Conservation (phyloP, 2,329 filamentous ascomycete species). For the Hansfordia pulvinata region DNA sequence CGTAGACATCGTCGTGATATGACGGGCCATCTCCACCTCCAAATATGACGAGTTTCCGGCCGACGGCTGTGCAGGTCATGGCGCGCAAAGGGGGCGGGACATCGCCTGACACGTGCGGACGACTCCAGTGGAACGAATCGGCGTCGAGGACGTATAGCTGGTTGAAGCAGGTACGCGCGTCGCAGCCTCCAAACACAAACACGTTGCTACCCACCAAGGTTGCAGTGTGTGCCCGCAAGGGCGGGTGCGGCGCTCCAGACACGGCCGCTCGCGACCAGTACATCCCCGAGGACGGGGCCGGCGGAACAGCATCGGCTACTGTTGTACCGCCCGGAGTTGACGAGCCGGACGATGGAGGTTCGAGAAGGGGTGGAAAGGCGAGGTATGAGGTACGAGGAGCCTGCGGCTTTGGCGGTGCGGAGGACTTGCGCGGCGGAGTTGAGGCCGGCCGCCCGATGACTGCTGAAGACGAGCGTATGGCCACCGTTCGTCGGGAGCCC, state of each 20-base stretch:
- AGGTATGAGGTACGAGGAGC: slow-evolving; percentile 26
- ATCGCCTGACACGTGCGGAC: slow-evolving; percentile 50
- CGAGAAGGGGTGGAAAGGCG: slow-evolving; percentile 41
- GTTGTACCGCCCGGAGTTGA: too few species aligned
- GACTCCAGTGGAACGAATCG: slow-evolving; percentile 57
- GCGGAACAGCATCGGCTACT: slow-evolving; percentile 43
- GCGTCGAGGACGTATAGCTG: slow-evolving; percentile 56
- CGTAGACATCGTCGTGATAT: slow-evolving; percentile 61
- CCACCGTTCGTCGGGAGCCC: slow-evolving; percentile 24
- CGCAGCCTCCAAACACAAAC: slow-evolving; percentile 57
- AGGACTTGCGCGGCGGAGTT: slow-evolving; percentile 4
- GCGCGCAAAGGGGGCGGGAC: slow-evolving; percentile 51
- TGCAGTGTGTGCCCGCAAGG: slow-evolving; percentile 52
- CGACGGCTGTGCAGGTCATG: slow-evolving; percentile 60
- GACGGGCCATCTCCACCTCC: slow-evolving; percentile 56
- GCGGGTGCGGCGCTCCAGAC: slow-evolving; percentile 47
- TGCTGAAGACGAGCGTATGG: slow-evolving; percentile 38
- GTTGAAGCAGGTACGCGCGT: slow-evolving; percentile 54
- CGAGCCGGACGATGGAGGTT: too few species aligned
- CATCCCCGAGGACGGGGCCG: slow-evolving; percentile 56
- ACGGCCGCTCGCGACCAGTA: slow-evolving; percentile 56
- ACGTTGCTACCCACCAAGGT: slow-evolving; percentile 54
- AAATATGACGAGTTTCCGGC: slow-evolving; percentile 57
- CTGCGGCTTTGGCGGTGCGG: slow-evolving; percentile 9
- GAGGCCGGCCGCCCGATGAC: slow-evolving; percentile 24